A percentile compares a stretch with the other conserved stretches of the same genome.
phyloP scores from a whole-genome alignment of 2,329 filamentous ascomycete genomes.

The Fusarium chlamydosporum region DNA sequence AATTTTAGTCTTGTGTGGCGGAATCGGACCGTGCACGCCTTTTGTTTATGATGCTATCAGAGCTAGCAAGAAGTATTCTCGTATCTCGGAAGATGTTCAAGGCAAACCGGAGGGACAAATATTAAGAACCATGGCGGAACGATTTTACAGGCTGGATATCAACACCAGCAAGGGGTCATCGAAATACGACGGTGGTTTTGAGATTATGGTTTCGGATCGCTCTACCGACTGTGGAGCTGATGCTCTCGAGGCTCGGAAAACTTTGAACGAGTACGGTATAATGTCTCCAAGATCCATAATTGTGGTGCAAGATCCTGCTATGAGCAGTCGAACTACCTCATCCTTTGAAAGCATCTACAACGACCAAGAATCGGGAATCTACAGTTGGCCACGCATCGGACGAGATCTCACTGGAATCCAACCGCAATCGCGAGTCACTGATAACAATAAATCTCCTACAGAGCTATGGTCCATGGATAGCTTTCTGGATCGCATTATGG shows the following conservation, averaged over 20 bases:
- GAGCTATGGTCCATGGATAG: constrained; percentile 36
- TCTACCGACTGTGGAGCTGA: constrained; percentile 18
- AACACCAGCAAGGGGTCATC: fast-evolving
- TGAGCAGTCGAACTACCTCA: constrained; percentile 7
- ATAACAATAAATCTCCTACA: fast-evolving
- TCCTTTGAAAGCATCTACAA: not conserved
- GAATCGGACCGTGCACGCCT: constrained; percentile 10
- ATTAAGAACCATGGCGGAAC: constrained; percentile 14
- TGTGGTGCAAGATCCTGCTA: constrained; percentile 28
- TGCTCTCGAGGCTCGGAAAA: not conserved
- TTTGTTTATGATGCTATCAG: constrained; percentile 29
- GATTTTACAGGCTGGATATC: constrained; percentile 4
- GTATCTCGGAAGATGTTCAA: not conserved
- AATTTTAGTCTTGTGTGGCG: constrained; percentile 15
- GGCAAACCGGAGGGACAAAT: constrained; percentile 28
- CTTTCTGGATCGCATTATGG: constrained; percentile 21
- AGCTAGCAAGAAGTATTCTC: constrained; percentile 9
- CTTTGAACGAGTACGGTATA: not conserved
- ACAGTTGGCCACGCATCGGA: constrained; percentile 1
- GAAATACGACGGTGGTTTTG: fast-evolving
- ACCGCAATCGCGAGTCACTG: fast-evolving
- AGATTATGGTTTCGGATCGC: not conserved
- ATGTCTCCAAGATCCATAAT: not conserved
- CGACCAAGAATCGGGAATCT: fast-evolving
- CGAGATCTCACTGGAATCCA: fast-evolving